Evolutionary conservation across 768 basidiomycete species (phyloP).

Genomic region (Tulasnella sp.): DNA sequence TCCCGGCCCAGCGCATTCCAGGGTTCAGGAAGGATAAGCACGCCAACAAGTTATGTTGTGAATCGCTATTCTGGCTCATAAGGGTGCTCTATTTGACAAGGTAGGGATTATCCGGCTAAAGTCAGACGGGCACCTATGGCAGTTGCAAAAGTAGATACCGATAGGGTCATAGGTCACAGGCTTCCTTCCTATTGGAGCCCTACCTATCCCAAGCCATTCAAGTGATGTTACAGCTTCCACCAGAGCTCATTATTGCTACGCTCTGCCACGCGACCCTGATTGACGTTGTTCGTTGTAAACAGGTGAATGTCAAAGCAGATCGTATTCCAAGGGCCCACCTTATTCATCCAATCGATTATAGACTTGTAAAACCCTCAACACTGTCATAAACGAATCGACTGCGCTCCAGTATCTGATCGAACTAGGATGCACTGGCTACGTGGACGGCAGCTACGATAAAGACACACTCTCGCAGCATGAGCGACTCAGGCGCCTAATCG

Average conservation of each 20-base stretch:
- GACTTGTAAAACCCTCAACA: background rate
- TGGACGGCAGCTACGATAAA: background rate
- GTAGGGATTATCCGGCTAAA: slow-evolving; percentile 64
- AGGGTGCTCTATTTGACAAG: slow-evolving; percentile 89
- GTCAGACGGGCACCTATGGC: background rate
- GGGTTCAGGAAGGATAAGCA: slow-evolving; percentile 57
- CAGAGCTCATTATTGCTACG: too few species aligned
- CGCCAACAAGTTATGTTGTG: slow-evolving; percentile 71
- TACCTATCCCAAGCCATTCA: too few species aligned
- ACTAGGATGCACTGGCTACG: background rate
- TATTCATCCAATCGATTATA: background rate
- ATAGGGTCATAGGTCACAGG: too few species aligned
- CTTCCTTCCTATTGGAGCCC: too few species aligned
- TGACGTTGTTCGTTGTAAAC: too few species aligned
- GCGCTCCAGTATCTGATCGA: background rate
- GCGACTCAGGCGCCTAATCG: background rate
- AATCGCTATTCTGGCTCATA: slow-evolving; percentile 83
- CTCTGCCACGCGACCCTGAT: too few species aligned
- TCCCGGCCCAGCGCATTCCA: slow-evolving; percentile 63
- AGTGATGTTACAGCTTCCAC: too few species aligned
- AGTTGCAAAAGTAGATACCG: too few species aligned
- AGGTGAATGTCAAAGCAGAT: too few species aligned
- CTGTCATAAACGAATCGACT: background rate
- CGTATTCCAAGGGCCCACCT: too few species aligned
- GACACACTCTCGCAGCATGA: background rate